These are phyloP conservation scores for Cylindrotheca fusiformis DNA, from an alignment of 108 stramenopile species.

Conservation along the genomic window DNA sequence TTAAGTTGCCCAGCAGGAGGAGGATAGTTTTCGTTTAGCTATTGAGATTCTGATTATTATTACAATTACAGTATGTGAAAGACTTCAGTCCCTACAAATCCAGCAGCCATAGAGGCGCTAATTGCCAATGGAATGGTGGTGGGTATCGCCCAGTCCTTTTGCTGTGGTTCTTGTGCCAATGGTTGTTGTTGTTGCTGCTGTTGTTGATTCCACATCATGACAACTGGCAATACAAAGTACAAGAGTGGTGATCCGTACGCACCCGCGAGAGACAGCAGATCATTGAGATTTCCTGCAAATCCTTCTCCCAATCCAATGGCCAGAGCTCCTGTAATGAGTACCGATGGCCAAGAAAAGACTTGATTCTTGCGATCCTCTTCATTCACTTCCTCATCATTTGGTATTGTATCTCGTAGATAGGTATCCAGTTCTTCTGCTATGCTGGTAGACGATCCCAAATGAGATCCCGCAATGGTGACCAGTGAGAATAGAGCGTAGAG, in stretches of 20 bases:
- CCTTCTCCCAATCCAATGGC: not conserved
- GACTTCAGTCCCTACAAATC: conserved; percentile 6
- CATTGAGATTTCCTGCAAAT: conserved; percentile 4
- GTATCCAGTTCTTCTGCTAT: conserved; percentile 62
- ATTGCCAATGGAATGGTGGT: not conserved
- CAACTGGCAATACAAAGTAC: conserved; percentile 45
- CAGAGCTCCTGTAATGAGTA: not conserved
- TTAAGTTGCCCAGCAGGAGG: too few species aligned
- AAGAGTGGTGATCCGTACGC: conserved; percentile 51
- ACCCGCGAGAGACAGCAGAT: conserved; percentile 38
- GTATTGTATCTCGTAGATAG: conserved; percentile 3
- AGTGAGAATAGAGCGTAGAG: conserved; percentile 57
- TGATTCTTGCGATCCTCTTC: conserved; percentile 3
- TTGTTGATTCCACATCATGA: conserved; percentile 33
- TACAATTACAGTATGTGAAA: conserved; percentile 1
- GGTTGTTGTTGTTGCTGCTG: not conserved
- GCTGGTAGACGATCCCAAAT: conserved; percentile 52
- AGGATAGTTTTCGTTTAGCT: too few species aligned
- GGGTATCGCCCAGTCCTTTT: not conserved
- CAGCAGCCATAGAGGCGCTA: conserved; percentile 1
- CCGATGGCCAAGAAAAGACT: conserved; percentile 1
- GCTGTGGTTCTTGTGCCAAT: not conserved
- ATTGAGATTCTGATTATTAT: too few species aligned
- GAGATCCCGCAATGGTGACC: conserved; percentile 53
- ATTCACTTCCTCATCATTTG: conserved; percentile 19